Percentiles rank a stretch among this genome's conserved stretches.
phyloP scores from a whole-genome alignment of 352 stramenopile species.

The Globisporangium nagaii region DNA sequence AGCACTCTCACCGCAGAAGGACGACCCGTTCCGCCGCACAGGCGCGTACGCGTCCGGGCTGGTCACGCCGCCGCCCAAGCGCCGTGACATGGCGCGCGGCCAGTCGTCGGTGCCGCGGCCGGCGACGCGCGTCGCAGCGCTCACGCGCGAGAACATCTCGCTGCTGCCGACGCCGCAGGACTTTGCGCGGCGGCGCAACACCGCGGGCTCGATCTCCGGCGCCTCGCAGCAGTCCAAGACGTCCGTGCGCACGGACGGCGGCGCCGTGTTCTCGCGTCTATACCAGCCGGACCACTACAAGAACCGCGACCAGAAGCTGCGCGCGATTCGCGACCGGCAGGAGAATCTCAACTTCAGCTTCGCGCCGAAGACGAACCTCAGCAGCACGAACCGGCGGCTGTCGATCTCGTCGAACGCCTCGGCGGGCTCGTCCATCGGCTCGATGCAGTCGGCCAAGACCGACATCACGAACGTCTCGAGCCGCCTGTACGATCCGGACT shows the following conservation, averaged over 20 bases:
- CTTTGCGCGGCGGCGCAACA: constrained; percentile 17
- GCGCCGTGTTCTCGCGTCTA: constrained; percentile 73
- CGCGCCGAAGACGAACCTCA: constrained; percentile 40
- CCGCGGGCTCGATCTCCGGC: constrained; percentile 53
- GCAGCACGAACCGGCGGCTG: constrained; percentile 31
- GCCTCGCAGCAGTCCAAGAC: constrained; percentile 64
- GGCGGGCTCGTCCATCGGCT: constrained; percentile 47
- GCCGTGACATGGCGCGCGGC: constrained; percentile 9
- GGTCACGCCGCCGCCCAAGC: constrained; percentile 29
- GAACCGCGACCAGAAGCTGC: constrained; percentile 65
- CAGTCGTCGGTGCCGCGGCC: constrained; percentile 22
- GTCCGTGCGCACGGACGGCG: constrained; percentile 70
- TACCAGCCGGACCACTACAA: constrained; percentile 86
- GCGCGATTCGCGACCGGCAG: constrained; percentile 55
- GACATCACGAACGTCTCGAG: constrained; percentile 73
- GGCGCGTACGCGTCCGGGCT: constrained; percentile 16
- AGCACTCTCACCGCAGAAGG: constrained; percentile 8
- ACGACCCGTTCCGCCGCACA: background rate
- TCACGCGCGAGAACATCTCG: constrained; percentile 81
- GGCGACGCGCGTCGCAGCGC: constrained; percentile 46
- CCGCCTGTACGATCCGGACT: constrained; percentile 81
- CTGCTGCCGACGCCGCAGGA: constrained; percentile 45
- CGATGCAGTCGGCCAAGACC: constrained; percentile 69
- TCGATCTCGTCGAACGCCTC: constrained; percentile 67
- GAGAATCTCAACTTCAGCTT: constrained; percentile 55